phyloP scores from a whole-genome alignment of 139 green algal genomes.

The Desmodesmus armatus region DNA sequence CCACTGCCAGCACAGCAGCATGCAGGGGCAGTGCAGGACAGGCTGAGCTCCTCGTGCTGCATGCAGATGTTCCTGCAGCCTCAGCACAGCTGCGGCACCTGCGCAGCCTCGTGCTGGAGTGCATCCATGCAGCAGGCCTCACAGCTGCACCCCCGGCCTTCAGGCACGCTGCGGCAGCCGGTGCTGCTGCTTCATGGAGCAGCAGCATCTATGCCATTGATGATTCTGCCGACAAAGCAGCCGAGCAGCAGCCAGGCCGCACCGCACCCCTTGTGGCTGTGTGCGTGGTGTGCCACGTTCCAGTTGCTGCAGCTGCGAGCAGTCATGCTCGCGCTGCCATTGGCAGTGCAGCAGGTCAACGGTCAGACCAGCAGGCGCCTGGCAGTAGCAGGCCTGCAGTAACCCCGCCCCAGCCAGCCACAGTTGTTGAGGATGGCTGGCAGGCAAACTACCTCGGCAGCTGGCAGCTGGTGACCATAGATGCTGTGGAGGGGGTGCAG shows the following conservation, averaged over 20 bases:
- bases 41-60: constrained; percentile 22
- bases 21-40: background rate
- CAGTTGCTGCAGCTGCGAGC: constrained; percentile 13
- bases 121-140: background rate
- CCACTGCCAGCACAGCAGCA: background rate
- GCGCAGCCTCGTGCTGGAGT: background rate
- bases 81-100: constrained; percentile 3
- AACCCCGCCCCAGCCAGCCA: background rate
- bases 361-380: background rate
- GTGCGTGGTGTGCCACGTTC: constrained; percentile 8
- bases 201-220: too few species aligned
- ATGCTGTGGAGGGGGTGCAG: constrained; percentile 1
- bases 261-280: background rate
- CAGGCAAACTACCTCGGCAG: background rate
- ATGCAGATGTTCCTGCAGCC: constrained; percentile 1
- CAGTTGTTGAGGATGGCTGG: background rate
- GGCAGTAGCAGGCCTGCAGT: too few species aligned
- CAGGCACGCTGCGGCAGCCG: background rate
- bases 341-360: background rate
- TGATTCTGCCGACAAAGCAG: background rate
- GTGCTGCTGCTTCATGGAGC: background rate
- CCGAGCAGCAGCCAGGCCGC: background rate
- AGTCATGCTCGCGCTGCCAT: background rate
- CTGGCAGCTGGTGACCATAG: constrained; percentile 17
- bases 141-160: background rate